Evolutionary conservation across 1,284 basidiomycete genomes (phyloP).

Genomic region (Naganishia cerealis): DNA sequence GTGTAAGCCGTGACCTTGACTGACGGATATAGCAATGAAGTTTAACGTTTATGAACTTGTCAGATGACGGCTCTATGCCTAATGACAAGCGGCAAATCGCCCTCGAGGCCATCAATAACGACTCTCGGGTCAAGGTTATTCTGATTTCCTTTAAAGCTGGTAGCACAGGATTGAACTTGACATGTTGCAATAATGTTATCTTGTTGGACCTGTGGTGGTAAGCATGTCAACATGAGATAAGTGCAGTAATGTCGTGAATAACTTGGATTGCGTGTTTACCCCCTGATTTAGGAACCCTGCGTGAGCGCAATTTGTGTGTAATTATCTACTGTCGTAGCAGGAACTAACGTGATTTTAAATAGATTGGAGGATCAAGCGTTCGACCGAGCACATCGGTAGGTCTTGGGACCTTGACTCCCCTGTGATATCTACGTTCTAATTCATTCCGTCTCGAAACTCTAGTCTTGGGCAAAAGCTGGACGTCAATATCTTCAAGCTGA

Average conservation of each 20-base stretch:
- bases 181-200: conserved; percentile 90
- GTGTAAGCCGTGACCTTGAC: conserved; percentile 62
- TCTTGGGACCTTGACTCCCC: background rate
- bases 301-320: conserved; percentile 46
- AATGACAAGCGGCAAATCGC: conserved; percentile 72
- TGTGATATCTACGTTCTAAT: background rate
- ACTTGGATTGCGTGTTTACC: background rate
- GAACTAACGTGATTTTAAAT: background rate
- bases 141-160: conserved; percentile 96
- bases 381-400: conserved; percentile 77
- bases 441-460: background rate
- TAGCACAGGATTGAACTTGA: conserved; percentile 88
- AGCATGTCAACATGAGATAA: conserved; percentile 38
- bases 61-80: conserved; percentile 84
- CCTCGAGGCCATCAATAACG: conserved; percentile 70
- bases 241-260: background rate
- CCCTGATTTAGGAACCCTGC: conserved; percentile 64
- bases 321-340: background rate
- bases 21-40: background rate
- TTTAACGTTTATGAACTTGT: background rate
- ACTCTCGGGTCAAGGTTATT: conserved; percentile 67
- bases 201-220: conserved; percentile 90
- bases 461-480: conserved; percentile 77
- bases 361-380: conserved; percentile 61
- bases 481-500: conserved; percentile 91